Base-by-base conservation (phyloP, 2,329 filamentous ascomycete species). In the Neonectria neomacrospora region DNA sequence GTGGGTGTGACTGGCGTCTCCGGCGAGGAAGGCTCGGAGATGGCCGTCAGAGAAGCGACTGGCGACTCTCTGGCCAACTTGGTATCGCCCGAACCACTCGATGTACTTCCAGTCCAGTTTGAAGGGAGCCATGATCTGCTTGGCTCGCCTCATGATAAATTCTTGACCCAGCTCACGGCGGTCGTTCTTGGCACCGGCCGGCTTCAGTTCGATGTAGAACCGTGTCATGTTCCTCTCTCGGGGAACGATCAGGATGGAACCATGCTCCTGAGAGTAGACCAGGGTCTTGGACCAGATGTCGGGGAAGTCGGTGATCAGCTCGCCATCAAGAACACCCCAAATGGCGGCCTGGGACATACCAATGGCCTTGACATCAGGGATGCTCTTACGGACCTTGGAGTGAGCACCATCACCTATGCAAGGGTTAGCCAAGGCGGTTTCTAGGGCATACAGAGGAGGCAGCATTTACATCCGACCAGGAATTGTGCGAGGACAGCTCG, bases 261-360 rank as follows among this genome's bases (percentile, higher is more conserved):
- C 90, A 47, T 87, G 82, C 62, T 86, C 82, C 64, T 91, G 86
- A 2, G 88, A 90, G 67, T 90, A 89, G 8, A 92, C 83, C 0
- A 91, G 84, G 0, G 89, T 89, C 78, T 92, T 92, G 75, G 87
- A 90, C 89, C 90, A 92, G 52, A 92, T 85, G 71, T 92, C 90
- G 1, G 90, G 90, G 69, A 93, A 92, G 73, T 92, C 84, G 8
- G 90, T 92, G 45, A 90, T 86, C 10, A 92, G 78, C 73, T 88
- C 86, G 68, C 90, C 90, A 74, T 93, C 90, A 3, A 93, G 79
- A 2, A 93, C 90, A 58, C 90, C 90, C 90, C 90, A 93, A 37
- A 86, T 81, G 20, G 83, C 81, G 12, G 82, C 77, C 64, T 84
- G 82, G 10, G 88, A 86, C 73, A 83, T 76, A 54, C 83, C 82